A percentile compares a stretch with the other conserved stretches of the same genome.
Conservation (phyloP, 2,329 filamentous ascomycete species). For the Colletotrichum magnum region DNA sequence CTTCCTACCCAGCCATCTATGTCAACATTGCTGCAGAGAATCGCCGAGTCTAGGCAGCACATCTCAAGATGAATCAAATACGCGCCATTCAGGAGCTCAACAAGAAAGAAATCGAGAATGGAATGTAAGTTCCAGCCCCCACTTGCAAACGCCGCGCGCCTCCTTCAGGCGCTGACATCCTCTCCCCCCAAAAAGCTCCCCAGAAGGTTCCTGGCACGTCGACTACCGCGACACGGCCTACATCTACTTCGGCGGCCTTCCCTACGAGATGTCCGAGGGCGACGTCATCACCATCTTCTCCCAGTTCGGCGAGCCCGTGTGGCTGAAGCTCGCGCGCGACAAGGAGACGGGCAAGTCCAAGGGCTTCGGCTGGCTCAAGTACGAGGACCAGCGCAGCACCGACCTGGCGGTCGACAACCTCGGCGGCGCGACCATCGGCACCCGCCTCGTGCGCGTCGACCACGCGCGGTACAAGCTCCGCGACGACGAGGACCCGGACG, state of each 20-base stretch:
- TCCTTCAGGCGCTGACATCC: conserved; percentile 43
- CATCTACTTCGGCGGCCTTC: conserved; percentile 94
- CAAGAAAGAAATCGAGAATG: conserved; percentile 92
- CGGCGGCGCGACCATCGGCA: conserved; percentile 86
- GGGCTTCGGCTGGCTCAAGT: conserved; percentile 97
- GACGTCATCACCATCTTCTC: conserved; percentile 97
- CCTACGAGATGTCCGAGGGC: conserved; percentile 93
- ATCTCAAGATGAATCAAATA: conserved; percentile 86
- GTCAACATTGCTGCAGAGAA: not conserved
- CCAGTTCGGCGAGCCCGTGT: conserved; percentile 95
- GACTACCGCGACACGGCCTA: conserved; percentile 99
- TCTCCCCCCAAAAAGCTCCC: conserved; percentile 59
- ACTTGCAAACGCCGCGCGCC: not conserved
- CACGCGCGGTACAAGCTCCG: conserved; percentile 92
- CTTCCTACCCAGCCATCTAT: not conserved
- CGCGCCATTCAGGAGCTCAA: conserved; percentile 94
- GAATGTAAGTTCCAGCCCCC: conserved; percentile 69
- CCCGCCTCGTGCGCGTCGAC: conserved; percentile 87
- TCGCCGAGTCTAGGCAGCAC: not conserved
- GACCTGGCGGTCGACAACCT: conserved; percentile 97
- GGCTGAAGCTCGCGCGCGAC: conserved; percentile 92
- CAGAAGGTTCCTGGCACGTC: conserved; percentile 94
- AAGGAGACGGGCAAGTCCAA: conserved; percentile 96
- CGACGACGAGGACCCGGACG: conserved; percentile 80
- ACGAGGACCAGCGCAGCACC: conserved; percentile 96